Percentiles rank a stretch among this genome's conserved stretches.
These are phyloP conservation scores for Wickerhamomyces bisporus DNA, from an alignment of 805 yeast genomes.

Conservation along the genomic window DNA sequence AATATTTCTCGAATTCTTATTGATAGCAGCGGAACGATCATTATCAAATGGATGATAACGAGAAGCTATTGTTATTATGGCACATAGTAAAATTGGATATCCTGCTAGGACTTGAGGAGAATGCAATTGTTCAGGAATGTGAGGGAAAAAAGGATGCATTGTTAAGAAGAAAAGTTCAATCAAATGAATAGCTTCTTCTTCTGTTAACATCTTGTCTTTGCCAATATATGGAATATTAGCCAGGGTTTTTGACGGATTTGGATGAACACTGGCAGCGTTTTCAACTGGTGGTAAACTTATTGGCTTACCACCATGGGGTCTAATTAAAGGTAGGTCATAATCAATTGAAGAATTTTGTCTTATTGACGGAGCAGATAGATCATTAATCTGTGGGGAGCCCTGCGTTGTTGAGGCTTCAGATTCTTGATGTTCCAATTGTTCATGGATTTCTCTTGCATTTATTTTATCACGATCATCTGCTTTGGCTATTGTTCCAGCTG, in stretches of 20 bases:
- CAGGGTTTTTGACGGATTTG: constrained; percentile 34
- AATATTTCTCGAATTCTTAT: constrained; percentile 38
- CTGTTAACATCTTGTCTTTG: constrained; percentile 49
- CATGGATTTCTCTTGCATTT: constrained; percentile 45
- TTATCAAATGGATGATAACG: constrained; percentile 62
- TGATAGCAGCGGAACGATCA: constrained; percentile 28
- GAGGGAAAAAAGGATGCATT: constrained; percentile 89
- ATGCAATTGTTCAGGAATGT: constrained; percentile 70
- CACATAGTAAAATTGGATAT: constrained; percentile 76
- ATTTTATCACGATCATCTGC: constrained; percentile 62
- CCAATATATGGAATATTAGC: constrained; percentile 66
- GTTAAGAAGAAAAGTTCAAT: constrained; percentile 63
- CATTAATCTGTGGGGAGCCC: constrained; percentile 4
- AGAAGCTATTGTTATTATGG: constrained; percentile 75
- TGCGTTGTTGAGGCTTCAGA: constrained; percentile 4
- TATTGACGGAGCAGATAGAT: neutral
- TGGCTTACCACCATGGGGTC: constrained; percentile 18
- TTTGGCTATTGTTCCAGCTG: constrained; percentile 71
- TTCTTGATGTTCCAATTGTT: constrained; percentile 36
- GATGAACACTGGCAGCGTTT: constrained; percentile 27
- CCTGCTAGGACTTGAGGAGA: constrained; percentile 61
- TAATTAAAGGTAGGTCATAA: constrained; percentile 19
- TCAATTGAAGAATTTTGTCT: constrained; percentile 9
- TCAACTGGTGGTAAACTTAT: constrained; percentile 28
- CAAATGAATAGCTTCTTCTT: constrained; percentile 51